phyloP scores from a whole-genome alignment of 805 yeast species.

The Metschnikowia lochheadii region DNA sequence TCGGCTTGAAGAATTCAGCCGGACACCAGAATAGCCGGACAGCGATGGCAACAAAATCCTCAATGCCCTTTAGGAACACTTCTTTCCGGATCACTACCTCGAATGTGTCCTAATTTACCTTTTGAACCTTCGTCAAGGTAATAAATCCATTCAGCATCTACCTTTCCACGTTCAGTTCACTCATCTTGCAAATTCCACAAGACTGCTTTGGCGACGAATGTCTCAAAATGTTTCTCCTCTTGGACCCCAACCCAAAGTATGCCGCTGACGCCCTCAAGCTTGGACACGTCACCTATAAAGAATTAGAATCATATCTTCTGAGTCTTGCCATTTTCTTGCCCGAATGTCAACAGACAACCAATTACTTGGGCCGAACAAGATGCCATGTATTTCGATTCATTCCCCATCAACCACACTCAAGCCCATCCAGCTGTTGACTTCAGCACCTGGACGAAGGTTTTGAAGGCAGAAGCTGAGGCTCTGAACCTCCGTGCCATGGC shows the following conservation, averaged over 20 bases:
- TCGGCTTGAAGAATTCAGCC: not conserved
- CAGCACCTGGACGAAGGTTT: not conserved
- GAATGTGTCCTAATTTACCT: not conserved
- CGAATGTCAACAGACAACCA: not conserved
- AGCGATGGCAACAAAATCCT: not conserved
- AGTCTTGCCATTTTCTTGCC: not conserved
- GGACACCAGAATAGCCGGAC: not conserved
- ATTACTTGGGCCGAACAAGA: not conserved
- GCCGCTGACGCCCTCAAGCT: not conserved
- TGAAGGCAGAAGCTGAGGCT: not conserved
- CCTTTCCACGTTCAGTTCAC: not conserved
- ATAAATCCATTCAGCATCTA: not conserved
- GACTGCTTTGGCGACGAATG: not conserved
- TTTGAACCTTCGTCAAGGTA: not conserved
- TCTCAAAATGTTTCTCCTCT: not conserved
- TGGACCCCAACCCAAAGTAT: no score
- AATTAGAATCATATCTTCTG: not conserved
- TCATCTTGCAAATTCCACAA: not conserved
- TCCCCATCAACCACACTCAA: not conserved
- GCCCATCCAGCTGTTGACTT: not conserved
- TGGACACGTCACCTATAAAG: not conserved
- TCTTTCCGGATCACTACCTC: not conserved
- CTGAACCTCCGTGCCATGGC: not conserved
- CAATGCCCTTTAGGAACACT: not conserved
- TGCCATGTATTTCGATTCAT: not conserved